Conservation (phyloP, 208 protist species). For the Wallacemonas sp. region DNA sequence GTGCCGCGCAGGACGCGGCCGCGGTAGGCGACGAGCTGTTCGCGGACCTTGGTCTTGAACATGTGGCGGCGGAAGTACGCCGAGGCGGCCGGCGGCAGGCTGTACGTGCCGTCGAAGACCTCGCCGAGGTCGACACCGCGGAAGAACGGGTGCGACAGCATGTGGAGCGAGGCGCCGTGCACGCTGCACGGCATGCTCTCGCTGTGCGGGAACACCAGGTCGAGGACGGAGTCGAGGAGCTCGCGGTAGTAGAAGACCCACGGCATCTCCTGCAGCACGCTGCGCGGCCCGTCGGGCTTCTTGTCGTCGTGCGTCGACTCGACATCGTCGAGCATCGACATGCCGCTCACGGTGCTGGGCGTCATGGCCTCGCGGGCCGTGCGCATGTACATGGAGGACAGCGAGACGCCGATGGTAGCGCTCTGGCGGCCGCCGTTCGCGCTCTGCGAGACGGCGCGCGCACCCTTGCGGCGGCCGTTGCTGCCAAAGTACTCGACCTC, state of each 20-base stretch:
- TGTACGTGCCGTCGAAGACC: constrained; percentile 71
- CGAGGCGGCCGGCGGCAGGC: constrained; percentile 41
- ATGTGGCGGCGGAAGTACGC: constrained; percentile 40
- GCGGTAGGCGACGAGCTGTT: constrained; percentile 52
- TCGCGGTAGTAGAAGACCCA: constrained; percentile 66
- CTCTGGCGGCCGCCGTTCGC: constrained; percentile 18
- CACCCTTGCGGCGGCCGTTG: constrained; percentile 29
- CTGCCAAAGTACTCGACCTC: constrained; percentile 64
- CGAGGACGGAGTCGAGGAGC: constrained; percentile 64
- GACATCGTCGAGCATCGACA: constrained; percentile 9
- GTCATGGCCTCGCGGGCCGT: constrained; percentile 28
- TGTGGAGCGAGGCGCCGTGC: constrained; percentile 36
- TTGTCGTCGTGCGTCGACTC: constrained; percentile 15
- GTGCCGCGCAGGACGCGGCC: constrained; percentile 36
- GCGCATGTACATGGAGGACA: constrained; percentile 54
- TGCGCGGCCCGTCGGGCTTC: constrained; percentile 25
- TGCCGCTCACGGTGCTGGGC: constrained; percentile 24
- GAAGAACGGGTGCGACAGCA: constrained; percentile 79
- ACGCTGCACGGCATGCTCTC: constrained; percentile 33
- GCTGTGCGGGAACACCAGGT: constrained; percentile 40
- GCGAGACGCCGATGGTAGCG: constrained; percentile 52
- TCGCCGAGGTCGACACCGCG: constrained; percentile 31
- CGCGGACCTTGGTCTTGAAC: constrained; percentile 47
- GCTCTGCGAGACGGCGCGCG: constrained; percentile 34
- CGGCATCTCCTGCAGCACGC: constrained; percentile 54